phyloP scores from a whole-genome alignment of 106 monocot genomes.

The Dioscorea dumetorum region DNA sequence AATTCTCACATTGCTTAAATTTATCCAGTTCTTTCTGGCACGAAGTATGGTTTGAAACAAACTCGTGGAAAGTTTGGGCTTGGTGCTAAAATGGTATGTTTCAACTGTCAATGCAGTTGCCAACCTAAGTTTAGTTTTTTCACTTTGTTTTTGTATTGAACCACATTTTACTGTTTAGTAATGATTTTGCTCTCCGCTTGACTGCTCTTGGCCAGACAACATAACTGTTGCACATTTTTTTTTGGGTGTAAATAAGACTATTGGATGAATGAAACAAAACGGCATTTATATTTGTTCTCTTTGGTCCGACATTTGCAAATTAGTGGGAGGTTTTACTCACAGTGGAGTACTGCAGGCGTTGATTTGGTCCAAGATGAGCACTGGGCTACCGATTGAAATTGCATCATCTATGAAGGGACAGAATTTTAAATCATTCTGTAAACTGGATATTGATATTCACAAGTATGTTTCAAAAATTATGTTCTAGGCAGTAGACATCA shows the following conservation, averaged over 20 bases:
- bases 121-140: no score
- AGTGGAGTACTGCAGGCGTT: constrained; percentile 51
- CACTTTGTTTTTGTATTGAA: no score
- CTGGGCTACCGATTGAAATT: constrained; percentile 97
- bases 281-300: no score
- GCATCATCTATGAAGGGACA: constrained; percentile 74
- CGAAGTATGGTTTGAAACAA: constrained; percentile 97
- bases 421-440: constrained; percentile 76
- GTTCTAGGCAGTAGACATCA: not conserved
- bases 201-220: no score
- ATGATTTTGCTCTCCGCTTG: no score
- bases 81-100: constrained; percentile 91
- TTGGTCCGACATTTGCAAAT: no score
- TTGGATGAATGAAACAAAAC: no score
- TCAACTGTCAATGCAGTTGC: not conserved
- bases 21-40: constrained; percentile 84
- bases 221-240: no score
- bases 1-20: not conserved
- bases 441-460: constrained; percentile 95
- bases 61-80: constrained; percentile 99
- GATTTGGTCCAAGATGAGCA: constrained; percentile 99
- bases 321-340: not conserved
- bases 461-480: constrained; percentile 31
- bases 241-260: no score
- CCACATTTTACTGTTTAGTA: no score